Base-by-base conservation (phyloP, 805 yeast species). In the Priceomyces fermenticarens region DNA sequence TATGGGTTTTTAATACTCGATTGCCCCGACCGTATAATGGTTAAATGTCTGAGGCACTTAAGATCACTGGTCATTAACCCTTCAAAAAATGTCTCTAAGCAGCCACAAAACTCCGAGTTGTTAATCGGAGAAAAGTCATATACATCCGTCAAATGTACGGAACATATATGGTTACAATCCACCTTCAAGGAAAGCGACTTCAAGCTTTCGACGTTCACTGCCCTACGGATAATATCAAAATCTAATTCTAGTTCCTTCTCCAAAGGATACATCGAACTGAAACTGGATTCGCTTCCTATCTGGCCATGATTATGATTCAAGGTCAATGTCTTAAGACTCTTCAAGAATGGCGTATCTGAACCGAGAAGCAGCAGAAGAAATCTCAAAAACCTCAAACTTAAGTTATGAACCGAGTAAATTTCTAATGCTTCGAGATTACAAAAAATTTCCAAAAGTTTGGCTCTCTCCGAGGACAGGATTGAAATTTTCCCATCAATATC, bases 241-340 rank as follows among this genome's bases (percentile, higher is more conserved):
- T 44, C 41, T 31, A 47, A 36, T n/a, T 23, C 20, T 14, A 32
- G 26, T 32, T 45, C 49, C 30, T 37, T 31, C 11, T 25, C 23
- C 11, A 31, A 4, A 14, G 31, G 46, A 25, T 46, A 46, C 16
- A 25, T 25, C n/a, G 40, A 38, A 27, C 17, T 41, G 23, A 35
- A 46, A 13, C 33, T 31, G 27, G 12, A 35, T 9, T 38, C 39
- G 10, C 31, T 29, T 20, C 23, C 25, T n/a, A 35, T 32, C 34
- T 40, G 42, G 6, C 46, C 47, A 23, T 47, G 51, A 28, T 31
- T 30, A 36, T 47, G 51, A 35, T 45, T 47, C 20, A 47, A n/a
- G 8, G 28, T 20, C 3, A 47, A 30, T 12, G 29, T 29, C 2
- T 11, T 32, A 3, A 45, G 36, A 30, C 38, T 38, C 13, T 26